phyloP scores from a whole-genome alignment of 2,329 filamentous ascomycete genomes.

The Teratosphaeria nubilosa region DNA sequence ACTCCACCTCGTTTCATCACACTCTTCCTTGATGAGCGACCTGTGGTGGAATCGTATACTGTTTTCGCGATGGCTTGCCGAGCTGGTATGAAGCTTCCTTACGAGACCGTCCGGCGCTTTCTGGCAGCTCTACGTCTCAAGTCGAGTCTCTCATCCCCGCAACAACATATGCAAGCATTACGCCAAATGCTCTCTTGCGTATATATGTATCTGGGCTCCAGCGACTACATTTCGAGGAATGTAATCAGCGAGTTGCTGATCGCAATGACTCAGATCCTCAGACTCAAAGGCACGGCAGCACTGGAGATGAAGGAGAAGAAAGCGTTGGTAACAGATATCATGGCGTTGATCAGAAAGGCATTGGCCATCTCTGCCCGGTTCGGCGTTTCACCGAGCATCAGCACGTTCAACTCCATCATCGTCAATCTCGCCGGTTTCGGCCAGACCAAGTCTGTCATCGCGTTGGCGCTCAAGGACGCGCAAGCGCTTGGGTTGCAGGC shows the following conservation, averaged over 20 bases:
- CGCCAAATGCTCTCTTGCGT: constrained; percentile 32
- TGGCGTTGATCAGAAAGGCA: constrained; percentile 17
- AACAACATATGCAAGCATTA: constrained; percentile 13
- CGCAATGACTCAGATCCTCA: constrained; percentile 19
- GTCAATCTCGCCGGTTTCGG: constrained; percentile 25
- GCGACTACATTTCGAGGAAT: constrained; percentile 26
- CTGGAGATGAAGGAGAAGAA: constrained; percentile 9
- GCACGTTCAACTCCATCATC: constrained; percentile 30
- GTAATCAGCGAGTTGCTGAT: constrained; percentile 31
- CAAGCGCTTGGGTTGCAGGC: constrained; percentile 17
- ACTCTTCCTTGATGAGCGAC: constrained; percentile 36
- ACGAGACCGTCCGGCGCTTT: constrained; percentile 23
- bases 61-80: constrained; percentile 40
- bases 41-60: constrained; percentile 37
- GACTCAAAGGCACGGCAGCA: constrained; percentile 9
- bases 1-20: constrained; percentile 34
- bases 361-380: constrained; percentile 21
- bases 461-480: constrained; percentile 20
- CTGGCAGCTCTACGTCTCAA: constrained; percentile 22
- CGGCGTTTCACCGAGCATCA: constrained; percentile 17
- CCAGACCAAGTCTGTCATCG: constrained; percentile 19
- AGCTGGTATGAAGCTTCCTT: constrained; percentile 29
- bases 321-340: constrained; percentile 14
- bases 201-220: constrained; percentile 32
- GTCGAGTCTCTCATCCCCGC: constrained; percentile 8